Base-by-base conservation (phyloP, 73 alveolate genomes). In the Paramecium primaurelia region DNA sequence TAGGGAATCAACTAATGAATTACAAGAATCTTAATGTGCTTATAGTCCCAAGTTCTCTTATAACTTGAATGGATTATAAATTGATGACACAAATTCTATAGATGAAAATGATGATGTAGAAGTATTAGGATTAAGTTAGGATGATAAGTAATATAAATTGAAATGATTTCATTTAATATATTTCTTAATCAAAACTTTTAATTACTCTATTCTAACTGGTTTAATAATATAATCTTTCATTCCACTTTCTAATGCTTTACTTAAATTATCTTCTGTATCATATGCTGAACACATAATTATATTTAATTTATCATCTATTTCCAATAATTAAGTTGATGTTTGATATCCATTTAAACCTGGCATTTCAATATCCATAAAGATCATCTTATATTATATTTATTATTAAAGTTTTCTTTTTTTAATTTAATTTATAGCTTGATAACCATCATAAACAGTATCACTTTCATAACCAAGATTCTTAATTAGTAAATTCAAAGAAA, bases 351-450 rank as follows among this genome's bases (percentile, higher is more conserved):
- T 89, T 37, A 89, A 30, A 7, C 44, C 88, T 8, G 94, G 94
- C 94, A 89, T 89, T 71, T 89, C 94, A 42, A 89, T 89, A 71
- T 89, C 94, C 94, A 89, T 89, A 16, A 89, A 89, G 32, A 89
- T 73, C 16, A 89, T 40, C 58, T 73, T 59, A 49, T 89, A 89
- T 47, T 28, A 28, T 20, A 12, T 1, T 38, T 18, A 9, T 8
- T 89, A 30, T 71, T 89, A 32, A 28, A 38, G 32, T 16, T 18
- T 20, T 49, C 80, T 40, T 47, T 42, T 34, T 20, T 49, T 71
- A 40, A 32, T 18, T 32, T 44, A 28, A 38, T 89, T 49, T 28
- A 47, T 47, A 9, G 94, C 94, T 36, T 89, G 32, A 12, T 71
- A 59, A 8, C 94, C 94, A 89, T 89, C 94, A 42, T 71, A 89